Conservation (phyloP, 176 grass and related monocot genomes). For the Rhynchospora pubera region DNA sequence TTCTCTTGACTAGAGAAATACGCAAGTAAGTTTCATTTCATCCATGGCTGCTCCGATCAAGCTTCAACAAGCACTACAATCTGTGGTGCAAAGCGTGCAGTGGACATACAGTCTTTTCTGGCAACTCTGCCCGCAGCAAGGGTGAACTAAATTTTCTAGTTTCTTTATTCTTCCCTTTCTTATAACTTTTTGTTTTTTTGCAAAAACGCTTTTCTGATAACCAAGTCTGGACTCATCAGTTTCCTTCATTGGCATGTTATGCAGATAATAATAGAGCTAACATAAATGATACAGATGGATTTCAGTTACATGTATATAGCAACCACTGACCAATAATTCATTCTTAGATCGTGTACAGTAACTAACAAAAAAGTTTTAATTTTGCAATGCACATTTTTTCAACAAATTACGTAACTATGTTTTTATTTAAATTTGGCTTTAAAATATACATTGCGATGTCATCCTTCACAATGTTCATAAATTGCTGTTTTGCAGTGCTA, state of each 20-base stretch:
- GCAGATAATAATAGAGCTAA: background rate
- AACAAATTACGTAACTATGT: no score
- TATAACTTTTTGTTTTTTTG: background rate
- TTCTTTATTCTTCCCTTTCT: background rate
- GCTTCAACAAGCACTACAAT: constrained; percentile 50
- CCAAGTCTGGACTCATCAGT: background rate
- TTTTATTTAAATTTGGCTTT: no score
- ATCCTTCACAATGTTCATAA: no score
- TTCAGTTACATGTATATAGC: background rate
- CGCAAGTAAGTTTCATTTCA: background rate
- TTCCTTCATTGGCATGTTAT: background rate
- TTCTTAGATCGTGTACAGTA: background rate
- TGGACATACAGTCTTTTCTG: constrained; percentile 95
- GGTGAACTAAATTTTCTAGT: constrained; percentile 21
- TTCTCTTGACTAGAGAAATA: background rate
- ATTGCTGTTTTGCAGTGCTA: no score
- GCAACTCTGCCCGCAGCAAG: constrained; percentile 56
- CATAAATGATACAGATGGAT: background rate
- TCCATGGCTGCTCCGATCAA: constrained; percentile 24
- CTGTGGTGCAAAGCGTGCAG: constrained; percentile 42
- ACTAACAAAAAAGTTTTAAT: background rate
- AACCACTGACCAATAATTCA: background rate
- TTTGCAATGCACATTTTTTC: no score
- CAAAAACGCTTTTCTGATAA: background rate
- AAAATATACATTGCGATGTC: no score